These are phyloP conservation scores for Gnaphalium uliginosum DNA, from an alignment of 129 eudicot species.

Conservation along the genomic window DNA sequence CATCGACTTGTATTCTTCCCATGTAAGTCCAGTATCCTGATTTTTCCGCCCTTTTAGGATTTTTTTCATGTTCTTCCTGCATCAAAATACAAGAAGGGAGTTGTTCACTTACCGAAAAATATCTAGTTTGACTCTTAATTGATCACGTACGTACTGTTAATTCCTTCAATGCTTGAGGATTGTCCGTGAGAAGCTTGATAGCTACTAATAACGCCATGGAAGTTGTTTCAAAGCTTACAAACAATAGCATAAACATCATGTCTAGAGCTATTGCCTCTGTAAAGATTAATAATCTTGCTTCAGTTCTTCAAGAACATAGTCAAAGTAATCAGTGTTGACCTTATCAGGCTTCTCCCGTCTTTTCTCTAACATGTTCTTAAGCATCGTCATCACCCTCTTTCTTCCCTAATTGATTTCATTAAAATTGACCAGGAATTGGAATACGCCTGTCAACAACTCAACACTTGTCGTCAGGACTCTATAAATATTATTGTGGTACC, in stretches of 20 bases:
- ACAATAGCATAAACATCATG: conserved; percentile 75
- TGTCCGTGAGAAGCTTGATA: conserved; percentile 48
- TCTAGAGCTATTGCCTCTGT: conserved; percentile 76
- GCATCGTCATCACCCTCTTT: conserved; percentile 65
- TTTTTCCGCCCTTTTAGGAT: conserved; percentile 51
- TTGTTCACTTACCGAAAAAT: conserved; percentile 1
- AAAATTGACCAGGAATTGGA: background rate
- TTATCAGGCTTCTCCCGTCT: conserved; percentile 57
- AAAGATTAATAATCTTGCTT: conserved; percentile 46
- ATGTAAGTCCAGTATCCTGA: conserved; percentile 51
- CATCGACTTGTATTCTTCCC: conserved; percentile 84
- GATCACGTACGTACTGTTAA: conserved; percentile 37
- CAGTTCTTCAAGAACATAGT: conserved; percentile 72
- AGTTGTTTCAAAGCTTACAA: conserved; percentile 81
- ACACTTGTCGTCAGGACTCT: background rate
- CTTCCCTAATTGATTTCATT: conserved; percentile 54
- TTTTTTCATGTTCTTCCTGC: conserved; percentile 63
- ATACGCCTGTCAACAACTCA: background rate
- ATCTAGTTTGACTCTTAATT: background rate
- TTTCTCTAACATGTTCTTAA: conserved; percentile 62
- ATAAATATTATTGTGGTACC: conserved; percentile 36
- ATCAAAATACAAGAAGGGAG: background rate
- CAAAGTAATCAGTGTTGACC: conserved; percentile 56
- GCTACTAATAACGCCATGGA: conserved; percentile 59
- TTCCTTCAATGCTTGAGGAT: conserved; percentile 57